Percentiles rank a stretch among this genome's conserved stretches.
Evolutionary conservation across 1,284 basidiomycete species (phyloP).

Genomic region (Sphaerobolus stellatus): DNA sequence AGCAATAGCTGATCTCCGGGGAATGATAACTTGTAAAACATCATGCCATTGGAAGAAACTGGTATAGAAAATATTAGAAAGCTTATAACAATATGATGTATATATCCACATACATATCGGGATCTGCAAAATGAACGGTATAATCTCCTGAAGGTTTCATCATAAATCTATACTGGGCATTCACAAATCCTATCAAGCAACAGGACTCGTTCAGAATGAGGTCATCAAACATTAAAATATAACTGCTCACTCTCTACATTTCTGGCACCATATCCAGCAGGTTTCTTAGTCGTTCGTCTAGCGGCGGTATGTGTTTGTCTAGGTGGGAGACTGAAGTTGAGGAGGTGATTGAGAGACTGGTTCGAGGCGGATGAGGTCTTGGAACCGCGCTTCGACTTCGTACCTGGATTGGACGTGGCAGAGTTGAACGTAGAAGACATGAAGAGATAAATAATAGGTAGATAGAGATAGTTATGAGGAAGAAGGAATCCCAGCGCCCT

Average conservation of each 20-base stretch:
- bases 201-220: conserved; percentile 11
- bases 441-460: conserved; percentile 1
- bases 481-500: background rate
- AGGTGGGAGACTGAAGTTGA: conserved; percentile 42
- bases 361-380: conserved; percentile 10
- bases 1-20: conserved; percentile 66
- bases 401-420: conserved; percentile 7
- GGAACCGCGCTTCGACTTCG: conserved; percentile 15
- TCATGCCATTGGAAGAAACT: conserved; percentile 96
- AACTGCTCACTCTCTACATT: conserved; percentile 79
- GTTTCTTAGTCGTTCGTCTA: conserved; percentile 73
- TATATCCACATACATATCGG: conserved; percentile 72
- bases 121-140: conserved; percentile 93
- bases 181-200: conserved; percentile 71
- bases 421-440: background rate
- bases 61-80: conserved; percentile 3
- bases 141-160: conserved; percentile 92
- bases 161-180: conserved; percentile 91
- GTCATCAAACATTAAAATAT: conserved; percentile 12
- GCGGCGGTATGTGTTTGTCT: conserved; percentile 52
- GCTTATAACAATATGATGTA: conserved; percentile 4
- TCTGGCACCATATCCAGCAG: conserved; percentile 64
- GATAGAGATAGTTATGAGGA: background rate
- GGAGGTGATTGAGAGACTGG: conserved; percentile 27
- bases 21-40: conserved; percentile 92